Conservation (phyloP, 2,329 filamentous ascomycete species). For the Colletotrichum horii region DNA sequence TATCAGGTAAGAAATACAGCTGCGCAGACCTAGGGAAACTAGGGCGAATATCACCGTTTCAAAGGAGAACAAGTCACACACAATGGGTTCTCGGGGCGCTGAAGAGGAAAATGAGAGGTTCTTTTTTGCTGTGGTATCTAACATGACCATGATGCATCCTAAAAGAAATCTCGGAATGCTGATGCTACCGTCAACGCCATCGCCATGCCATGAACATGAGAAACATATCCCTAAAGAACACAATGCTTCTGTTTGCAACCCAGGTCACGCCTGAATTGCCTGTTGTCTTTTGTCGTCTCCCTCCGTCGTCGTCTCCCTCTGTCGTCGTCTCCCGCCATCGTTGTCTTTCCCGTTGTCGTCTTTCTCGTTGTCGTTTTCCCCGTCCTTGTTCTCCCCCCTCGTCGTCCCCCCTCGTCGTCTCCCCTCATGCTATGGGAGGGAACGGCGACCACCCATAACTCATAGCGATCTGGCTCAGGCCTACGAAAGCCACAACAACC, state of each 20-base stretch:
- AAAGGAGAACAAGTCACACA: fast-evolving
- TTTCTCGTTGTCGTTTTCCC: neutral
- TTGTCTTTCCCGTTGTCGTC: neutral
- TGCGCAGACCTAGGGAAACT: too few species aligned
- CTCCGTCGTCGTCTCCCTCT: neutral
- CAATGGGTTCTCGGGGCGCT: fast-evolving
- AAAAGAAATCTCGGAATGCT: neutral
- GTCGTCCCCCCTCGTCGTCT: neutral
- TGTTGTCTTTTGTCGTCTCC: neutral
- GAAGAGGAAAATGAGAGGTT: neutral
- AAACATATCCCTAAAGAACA: neutral
- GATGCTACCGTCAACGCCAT: neutral
- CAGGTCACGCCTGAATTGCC: neutral
- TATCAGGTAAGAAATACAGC: too few species aligned
- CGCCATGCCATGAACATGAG: neutral
- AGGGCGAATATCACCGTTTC: too few species aligned
- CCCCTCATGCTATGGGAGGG: neutral
- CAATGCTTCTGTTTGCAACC: neutral
- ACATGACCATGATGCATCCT: neutral
- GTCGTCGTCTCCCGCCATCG: too few species aligned
- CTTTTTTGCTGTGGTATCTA: neutral
- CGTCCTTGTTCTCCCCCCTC: neutral
- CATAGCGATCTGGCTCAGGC: neutral
- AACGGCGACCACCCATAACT: neutral
- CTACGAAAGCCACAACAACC: neutral